A percentile compares a stretch with the other conserved stretches of the same genome.
Evolutionary conservation across 1,139 yeast species (phyloP).

Genomic region (Blastobotrys niveus): DNA sequence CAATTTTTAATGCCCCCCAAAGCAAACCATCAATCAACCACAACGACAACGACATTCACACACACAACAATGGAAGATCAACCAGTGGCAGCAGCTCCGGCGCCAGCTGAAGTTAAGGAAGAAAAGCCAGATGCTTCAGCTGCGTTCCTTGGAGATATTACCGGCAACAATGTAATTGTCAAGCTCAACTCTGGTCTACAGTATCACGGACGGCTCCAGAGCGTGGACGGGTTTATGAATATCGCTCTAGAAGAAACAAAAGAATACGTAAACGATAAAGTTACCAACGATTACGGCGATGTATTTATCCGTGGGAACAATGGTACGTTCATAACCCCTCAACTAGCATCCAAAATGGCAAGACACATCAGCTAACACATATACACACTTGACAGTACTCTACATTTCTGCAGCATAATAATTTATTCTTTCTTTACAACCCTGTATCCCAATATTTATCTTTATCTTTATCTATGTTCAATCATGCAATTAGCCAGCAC

Average conservation of each 20-base stretch:
- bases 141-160: conserved; percentile 70
- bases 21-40: no score
- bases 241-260: conserved; percentile 74
- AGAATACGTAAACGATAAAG: conserved; percentile 56
- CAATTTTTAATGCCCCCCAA: no score
- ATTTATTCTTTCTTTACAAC: background rate
- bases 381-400: conserved; percentile 18
- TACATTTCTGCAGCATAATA: conserved; percentile 28
- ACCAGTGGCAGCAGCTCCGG: background rate
- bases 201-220: conserved; percentile 69
- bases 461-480: background rate
- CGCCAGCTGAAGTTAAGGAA: conserved; percentile 1
- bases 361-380: background rate
- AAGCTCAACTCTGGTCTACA: conserved; percentile 84
- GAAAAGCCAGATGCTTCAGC: conserved; percentile 45
- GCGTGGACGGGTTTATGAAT: conserved; percentile 97
- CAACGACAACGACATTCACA: no score
- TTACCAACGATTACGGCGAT: conserved; percentile 66
- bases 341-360: background rate
- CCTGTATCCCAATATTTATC: background rate
- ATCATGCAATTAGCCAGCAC: conserved; percentile 2
- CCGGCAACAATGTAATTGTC: conserved; percentile 75
- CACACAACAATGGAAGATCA: background rate
- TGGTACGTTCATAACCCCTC: conserved; percentile 40
- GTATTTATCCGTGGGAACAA: conserved; percentile 93